Conservation (phyloP, 2,329 filamentous ascomycete species). For the Hypocreales sp. region DNA sequence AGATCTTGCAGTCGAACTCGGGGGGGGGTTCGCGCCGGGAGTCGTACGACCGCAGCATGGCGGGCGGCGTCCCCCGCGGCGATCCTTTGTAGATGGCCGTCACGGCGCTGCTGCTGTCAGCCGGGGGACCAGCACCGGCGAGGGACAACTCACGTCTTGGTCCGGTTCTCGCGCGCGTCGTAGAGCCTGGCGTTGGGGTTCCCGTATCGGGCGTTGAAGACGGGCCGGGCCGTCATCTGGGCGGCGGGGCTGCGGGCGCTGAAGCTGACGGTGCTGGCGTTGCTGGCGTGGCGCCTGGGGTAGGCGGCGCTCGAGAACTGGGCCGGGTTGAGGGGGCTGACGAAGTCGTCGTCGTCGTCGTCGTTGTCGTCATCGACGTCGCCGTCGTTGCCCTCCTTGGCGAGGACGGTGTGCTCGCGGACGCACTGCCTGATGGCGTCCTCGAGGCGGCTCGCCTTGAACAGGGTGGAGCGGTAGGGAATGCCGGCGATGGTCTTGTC, state of each 20-base stretch:
- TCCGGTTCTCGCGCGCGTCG: slow-evolving; percentile 69
- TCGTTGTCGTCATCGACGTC: slow-evolving; percentile 16
- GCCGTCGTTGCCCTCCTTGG: slow-evolving; percentile 71
- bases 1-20: slow-evolving; percentile 88
- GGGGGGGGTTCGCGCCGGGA: slow-evolving; percentile 81
- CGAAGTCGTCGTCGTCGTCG: slow-evolving; percentile 17
- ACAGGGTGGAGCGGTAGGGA: slow-evolving; percentile 82
- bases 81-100: slow-evolving; percentile 86
- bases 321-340: slow-evolving; percentile 24
- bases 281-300: slow-evolving; percentile 53
- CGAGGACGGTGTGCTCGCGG: slow-evolving; percentile 64
- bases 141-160: slow-evolving; percentile 57
- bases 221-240: slow-evolving; percentile 34
- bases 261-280: slow-evolving; percentile 71
- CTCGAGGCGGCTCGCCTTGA: slow-evolving; percentile 92
- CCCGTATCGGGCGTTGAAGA: slow-evolving; percentile 47
- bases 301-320: slow-evolving; percentile 25
- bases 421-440: slow-evolving; percentile 87
- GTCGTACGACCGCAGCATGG: slow-evolving; percentile 82
- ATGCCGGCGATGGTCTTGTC: slow-evolving; percentile 97
- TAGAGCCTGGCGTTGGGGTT: slow-evolving; percentile 82
- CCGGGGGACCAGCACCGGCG: background rate
- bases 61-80: slow-evolving; percentile 47
- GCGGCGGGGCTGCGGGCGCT: slow-evolving; percentile 48
- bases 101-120: slow-evolving; percentile 47